Evolutionary conservation across 106 monocot species (phyloP).

Genomic region (Allium sativum): DNA sequence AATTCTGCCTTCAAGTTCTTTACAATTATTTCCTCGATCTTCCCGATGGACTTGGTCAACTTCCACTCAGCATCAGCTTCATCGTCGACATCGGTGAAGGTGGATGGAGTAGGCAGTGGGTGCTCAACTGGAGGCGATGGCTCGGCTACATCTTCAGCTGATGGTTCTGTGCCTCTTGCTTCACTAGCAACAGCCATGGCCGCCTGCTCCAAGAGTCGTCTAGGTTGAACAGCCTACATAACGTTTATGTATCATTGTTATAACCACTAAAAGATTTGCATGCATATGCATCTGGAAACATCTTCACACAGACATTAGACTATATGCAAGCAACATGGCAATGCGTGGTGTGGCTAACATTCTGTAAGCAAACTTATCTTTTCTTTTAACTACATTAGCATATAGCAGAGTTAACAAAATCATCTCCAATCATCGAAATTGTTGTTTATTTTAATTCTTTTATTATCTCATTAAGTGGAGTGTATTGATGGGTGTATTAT

Average conservation of each 20-base stretch:
- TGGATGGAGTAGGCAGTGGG: not conserved
- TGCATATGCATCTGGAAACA: too few relatives aligned
- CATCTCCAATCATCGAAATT: too few relatives aligned
- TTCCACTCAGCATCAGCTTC: slow-evolving; percentile 18
- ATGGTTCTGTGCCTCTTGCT: not conserved
- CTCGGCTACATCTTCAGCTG: not conserved
- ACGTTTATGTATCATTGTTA: not conserved
- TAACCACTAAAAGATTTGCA: too few relatives aligned
- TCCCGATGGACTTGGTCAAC: slow-evolving; percentile 26
- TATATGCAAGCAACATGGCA: too few relatives aligned
- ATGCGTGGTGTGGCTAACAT: too few relatives aligned
- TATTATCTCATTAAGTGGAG: too few relatives aligned
- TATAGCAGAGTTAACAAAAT: too few relatives aligned
- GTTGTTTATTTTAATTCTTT: too few relatives aligned
- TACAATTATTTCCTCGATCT: slow-evolving; percentile 36
- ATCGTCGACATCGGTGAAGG: not conserved
- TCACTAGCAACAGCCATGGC: slow-evolving; percentile 8
- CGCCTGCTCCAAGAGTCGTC: not conserved
- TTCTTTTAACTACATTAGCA: too few relatives aligned
- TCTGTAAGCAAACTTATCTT: too few relatives aligned
- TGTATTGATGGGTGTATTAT: too few relatives aligned
- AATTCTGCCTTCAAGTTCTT: slow-evolving; percentile 16
- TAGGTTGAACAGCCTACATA: slow-evolving; percentile 27
- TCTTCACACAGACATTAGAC: too few relatives aligned
- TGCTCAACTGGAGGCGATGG: slow-evolving; percentile 5